A percentile compares a stretch with the other conserved stretches of the same genome.
Conservation (phyloP, 768 basidiomycete species). For the Kwoniella mangroviensis region DNA sequence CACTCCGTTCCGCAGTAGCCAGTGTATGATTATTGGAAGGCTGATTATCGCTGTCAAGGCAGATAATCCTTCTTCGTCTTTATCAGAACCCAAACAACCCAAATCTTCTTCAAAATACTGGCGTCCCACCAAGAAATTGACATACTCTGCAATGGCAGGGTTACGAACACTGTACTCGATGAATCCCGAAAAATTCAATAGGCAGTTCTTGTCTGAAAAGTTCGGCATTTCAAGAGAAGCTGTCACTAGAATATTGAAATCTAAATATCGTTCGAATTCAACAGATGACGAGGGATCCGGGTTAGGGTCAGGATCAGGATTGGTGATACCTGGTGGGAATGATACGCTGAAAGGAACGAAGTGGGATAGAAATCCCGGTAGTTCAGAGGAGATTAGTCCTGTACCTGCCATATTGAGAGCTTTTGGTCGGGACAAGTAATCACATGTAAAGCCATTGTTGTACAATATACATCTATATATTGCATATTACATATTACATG, state of each 20-base stretch:
- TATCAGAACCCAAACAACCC: neutral
- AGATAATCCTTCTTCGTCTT: constrained; percentile 2
- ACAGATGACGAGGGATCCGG: constrained; percentile 7
- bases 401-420: constrained; percentile 37
- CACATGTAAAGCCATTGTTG: neutral
- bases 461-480: constrained; percentile 7
- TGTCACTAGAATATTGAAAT: constrained; percentile 76
- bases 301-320: neutral
- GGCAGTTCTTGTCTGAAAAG: constrained; percentile 71
- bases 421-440: constrained; percentile 13
- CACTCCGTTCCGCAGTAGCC: too few species aligned
- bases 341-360: constrained; percentile 35
- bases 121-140: constrained; percentile 78
- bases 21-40: neutral
- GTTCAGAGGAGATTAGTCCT: constrained; percentile 27
- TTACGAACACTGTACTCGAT: constrained; percentile 69
- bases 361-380: constrained; percentile 35
- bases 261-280: constrained; percentile 60
- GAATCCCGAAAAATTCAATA: constrained; percentile 70
- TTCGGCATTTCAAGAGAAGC: constrained; percentile 83
- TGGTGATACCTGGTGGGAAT: neutral
- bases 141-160: constrained; percentile 81
- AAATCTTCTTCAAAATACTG: constrained; percentile 58
- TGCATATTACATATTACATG: neutral
- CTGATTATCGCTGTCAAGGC: constrained; percentile 1